Percentiles rank a stretch among this genome's conserved stretches.
Evolutionary conservation across 768 basidiomycete genomes (phyloP).

Genomic region (Mycena sanguinolenta): DNA sequence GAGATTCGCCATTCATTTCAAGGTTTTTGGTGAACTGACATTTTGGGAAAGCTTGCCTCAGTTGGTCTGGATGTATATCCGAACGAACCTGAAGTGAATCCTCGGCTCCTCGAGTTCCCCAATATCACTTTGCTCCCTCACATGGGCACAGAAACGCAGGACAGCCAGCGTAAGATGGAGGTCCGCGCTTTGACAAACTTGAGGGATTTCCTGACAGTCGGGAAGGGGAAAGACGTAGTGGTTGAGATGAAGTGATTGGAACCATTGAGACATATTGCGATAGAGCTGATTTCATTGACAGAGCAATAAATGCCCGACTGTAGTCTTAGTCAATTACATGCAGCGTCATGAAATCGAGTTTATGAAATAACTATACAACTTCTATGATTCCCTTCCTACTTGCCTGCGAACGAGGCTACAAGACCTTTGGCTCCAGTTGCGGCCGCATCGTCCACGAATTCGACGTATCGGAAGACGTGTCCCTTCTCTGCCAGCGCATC

Average conservation of each 20-base stretch:
- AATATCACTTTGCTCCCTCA: slow-evolving; percentile 91
- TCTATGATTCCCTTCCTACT: slow-evolving; percentile 3
- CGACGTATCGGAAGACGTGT: slow-evolving; percentile 74
- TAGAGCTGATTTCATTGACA: slow-evolving; percentile 29
- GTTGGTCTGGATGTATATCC: slow-evolving; percentile 92
- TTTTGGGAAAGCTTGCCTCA: slow-evolving; percentile 68
- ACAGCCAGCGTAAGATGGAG: slow-evolving; percentile 87
- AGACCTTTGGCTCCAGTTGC: slow-evolving; percentile 73
- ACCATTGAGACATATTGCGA: background rate
- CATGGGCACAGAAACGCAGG: slow-evolving; percentile 90
- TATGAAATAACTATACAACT: background rate
- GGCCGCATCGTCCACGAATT: slow-evolving; percentile 79
- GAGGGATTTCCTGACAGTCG: slow-evolving; percentile 74
- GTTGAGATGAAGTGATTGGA: slow-evolving; percentile 58
- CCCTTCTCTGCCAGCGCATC: slow-evolving; percentile 69
- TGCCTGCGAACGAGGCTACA: slow-evolving; percentile 44
- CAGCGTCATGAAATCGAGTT: background rate
- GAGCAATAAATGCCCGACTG: slow-evolving; percentile 24
- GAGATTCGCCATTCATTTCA: slow-evolving; percentile 43
- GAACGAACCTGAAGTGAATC: slow-evolving; percentile 85
- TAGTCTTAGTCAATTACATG: background rate
- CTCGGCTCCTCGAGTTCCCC: slow-evolving; percentile 83
- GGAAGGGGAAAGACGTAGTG: slow-evolving; percentile 77
- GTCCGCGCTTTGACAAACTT: slow-evolving; percentile 86
- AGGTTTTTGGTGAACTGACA: slow-evolving; percentile 21